Evolutionary conservation across 352 stramenopile genomes (phyloP).

Genomic region (Pythium dissimile): DNA sequence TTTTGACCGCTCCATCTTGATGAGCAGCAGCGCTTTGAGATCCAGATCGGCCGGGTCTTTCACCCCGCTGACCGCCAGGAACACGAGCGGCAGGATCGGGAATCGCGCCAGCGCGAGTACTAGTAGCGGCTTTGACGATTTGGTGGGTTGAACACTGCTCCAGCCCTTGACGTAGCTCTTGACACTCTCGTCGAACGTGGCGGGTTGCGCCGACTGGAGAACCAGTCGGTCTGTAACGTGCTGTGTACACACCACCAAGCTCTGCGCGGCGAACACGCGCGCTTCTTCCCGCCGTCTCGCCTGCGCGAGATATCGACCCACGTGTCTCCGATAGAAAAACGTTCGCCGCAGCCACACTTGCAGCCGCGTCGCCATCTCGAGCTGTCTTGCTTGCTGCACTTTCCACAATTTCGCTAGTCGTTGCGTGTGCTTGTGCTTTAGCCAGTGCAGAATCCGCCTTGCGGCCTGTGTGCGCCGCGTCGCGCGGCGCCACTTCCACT

Average conservation of each 20-base stretch:
- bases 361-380: constrained; percentile 22
- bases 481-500: constrained; percentile 35
- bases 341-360: constrained; percentile 27
- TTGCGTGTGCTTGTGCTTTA: constrained; percentile 33
- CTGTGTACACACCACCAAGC: constrained; percentile 35
- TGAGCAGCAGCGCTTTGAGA: constrained; percentile 32
- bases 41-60: constrained; percentile 35
- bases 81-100: constrained; percentile 44
- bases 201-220: constrained; percentile 25
- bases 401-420: constrained; percentile 34
- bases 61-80: constrained; percentile 37
- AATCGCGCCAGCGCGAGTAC: constrained; percentile 22
- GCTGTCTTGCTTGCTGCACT: constrained; percentile 25
- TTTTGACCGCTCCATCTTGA: constrained; percentile 51
- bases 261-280: constrained; percentile 32
- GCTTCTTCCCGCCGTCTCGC: constrained; percentile 29
- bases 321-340: constrained; percentile 23
- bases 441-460: constrained; percentile 33
- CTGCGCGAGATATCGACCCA: constrained; percentile 16
- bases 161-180: constrained; percentile 6
- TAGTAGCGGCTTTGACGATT: constrained; percentile 7
- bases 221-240: constrained; percentile 37
- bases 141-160: no score
- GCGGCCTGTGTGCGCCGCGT: constrained; percentile 21
- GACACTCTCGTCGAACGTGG: constrained; percentile 12